phyloP scores from a whole-genome alignment of 2,329 filamentous ascomycete genomes.

The Clarireedia sp. region DNA sequence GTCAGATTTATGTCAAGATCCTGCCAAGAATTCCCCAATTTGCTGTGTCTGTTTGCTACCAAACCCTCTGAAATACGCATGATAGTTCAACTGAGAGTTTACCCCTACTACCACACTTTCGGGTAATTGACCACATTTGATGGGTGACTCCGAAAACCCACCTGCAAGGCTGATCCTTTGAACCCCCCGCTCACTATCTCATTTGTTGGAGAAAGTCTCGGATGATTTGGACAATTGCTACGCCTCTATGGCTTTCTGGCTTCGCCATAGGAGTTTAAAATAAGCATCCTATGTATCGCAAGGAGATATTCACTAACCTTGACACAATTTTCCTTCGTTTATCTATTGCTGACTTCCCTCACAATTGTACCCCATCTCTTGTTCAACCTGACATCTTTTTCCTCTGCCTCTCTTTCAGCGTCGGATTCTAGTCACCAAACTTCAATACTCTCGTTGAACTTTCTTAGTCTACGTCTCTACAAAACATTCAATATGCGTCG shows the following conservation, averaged over 20 bases:
- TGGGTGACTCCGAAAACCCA: not conserved
- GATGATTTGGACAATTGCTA: slow-evolving; percentile 1
- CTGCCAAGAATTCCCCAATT: not conserved
- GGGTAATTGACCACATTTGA: too few relatives aligned
- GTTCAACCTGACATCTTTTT: not conserved
- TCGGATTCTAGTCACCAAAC: not conserved
- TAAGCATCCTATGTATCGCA: not conserved
- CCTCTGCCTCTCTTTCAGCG: not conserved
- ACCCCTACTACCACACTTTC: too few relatives aligned
- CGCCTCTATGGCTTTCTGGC: not conserved
- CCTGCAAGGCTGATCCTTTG: slow-evolving; percentile 2
- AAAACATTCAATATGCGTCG: slow-evolving; percentile 17
- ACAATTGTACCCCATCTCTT: not conserved
- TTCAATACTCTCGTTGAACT: too few relatives aligned
- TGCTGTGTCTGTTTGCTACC: not conserved
- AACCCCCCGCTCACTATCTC: not conserved
- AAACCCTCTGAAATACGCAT: not conserved
- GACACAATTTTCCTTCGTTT: not conserved
- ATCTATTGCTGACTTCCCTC: not conserved
- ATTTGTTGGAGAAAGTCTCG: too few relatives aligned
- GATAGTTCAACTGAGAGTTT: too few relatives aligned
- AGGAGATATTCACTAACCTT: not conserved
- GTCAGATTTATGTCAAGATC: not conserved
- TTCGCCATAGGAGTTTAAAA: not conserved
- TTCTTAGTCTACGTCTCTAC: too few relatives aligned